Percentiles rank a stretch among this genome's conserved stretches.
Evolutionary conservation across 148 eudicot species (phyloP).

Genomic region (Rhododendron williamsianum): DNA sequence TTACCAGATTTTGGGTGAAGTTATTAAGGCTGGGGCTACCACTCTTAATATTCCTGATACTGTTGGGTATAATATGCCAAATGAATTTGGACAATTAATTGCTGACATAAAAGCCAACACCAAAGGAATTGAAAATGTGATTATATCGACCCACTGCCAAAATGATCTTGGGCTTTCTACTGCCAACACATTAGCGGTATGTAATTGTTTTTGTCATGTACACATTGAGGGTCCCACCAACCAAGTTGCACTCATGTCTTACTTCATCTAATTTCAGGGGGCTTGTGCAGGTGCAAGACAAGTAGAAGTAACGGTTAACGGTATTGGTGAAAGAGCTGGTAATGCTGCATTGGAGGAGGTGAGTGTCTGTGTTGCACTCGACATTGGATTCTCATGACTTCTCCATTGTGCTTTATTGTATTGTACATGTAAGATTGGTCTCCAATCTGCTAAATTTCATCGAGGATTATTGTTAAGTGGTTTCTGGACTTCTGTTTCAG

Average conservation of each 20-base stretch:
- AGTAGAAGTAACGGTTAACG: constrained; percentile 87
- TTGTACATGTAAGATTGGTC: not conserved
- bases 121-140: constrained; percentile 83
- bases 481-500: constrained; percentile 5
- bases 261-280: constrained; percentile 52
- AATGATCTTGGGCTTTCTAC: constrained; percentile 98
- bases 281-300: constrained; percentile 94
- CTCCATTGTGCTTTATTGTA: not conserved
- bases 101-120: constrained; percentile 89
- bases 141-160: constrained; percentile 92
- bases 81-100: constrained; percentile 82
- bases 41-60: constrained; percentile 94
- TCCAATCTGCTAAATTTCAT: not conserved
- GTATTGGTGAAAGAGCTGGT: constrained; percentile 98
- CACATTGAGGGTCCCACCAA: not conserved
- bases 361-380: constrained; percentile 11
- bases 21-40: constrained; percentile 91
- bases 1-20: constrained; percentile 81
- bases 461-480: not conserved
- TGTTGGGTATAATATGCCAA: constrained; percentile 70
- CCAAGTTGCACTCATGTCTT: constrained; percentile 8
- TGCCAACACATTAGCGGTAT: constrained; percentile 82
- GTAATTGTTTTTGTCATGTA: constrained; percentile 11
- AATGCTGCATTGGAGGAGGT: constrained; percentile 98
- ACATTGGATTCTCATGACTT: not conserved